phyloP scores from a whole-genome alignment of 305 asterid genomes.

The Fraxinus angustifolia region DNA sequence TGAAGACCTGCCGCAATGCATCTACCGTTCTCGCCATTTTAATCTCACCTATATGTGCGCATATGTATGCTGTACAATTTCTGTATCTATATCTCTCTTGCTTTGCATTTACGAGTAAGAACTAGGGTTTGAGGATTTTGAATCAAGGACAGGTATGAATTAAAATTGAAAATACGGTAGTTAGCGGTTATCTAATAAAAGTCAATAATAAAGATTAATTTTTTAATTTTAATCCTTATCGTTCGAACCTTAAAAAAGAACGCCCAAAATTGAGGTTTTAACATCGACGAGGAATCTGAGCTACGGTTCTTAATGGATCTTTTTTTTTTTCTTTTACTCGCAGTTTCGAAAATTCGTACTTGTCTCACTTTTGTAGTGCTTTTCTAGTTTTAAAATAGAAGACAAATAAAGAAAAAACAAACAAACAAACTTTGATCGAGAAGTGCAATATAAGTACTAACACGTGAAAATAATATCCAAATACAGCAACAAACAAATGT shows the following conservation, averaged over 20 bases:
- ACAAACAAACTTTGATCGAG: not conserved
- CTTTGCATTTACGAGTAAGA: not conserved
- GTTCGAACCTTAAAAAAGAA: not conserved
- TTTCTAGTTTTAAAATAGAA: too few relatives aligned
- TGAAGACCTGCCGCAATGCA: conserved; percentile 85
- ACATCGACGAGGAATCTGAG: not conserved
- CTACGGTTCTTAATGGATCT: not conserved
- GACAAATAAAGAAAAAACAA: too few relatives aligned
- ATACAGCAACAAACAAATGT: too few relatives aligned
- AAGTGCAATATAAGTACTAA: too few relatives aligned
- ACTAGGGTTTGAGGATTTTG: not conserved
- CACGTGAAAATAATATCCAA: not conserved
- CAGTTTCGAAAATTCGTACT: not conserved
- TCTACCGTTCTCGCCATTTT: conserved; percentile 67
- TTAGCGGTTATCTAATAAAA: too few relatives aligned
- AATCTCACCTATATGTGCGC: not conserved
- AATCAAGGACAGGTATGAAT: not conserved
- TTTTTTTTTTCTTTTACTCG: not conserved
- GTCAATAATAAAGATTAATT: too few relatives aligned
- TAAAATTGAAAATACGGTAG: too few relatives aligned
- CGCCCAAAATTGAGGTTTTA: not conserved
- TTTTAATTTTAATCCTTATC: too few relatives aligned
- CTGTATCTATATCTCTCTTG: not conserved
- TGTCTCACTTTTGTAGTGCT: not conserved
- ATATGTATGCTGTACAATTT: not conserved